A percentile compares a stretch with the other conserved stretches of the same genome.
These are phyloP conservation scores for Galerina marginata DNA, from an alignment of 768 basidiomycete genomes.

Conservation along the genomic window DNA sequence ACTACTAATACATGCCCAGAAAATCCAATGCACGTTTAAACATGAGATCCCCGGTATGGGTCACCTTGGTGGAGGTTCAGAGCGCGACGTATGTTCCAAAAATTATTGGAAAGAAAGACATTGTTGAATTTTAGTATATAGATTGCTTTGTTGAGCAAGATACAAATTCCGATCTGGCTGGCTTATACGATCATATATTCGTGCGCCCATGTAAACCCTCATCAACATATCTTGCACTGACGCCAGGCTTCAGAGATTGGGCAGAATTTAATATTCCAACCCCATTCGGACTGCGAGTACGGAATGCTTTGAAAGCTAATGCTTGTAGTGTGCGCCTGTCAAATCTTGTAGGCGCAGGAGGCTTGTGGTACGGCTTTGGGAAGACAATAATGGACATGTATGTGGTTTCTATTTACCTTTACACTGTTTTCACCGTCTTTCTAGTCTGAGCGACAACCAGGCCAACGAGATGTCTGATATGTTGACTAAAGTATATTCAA, in stretches of 20 bases:
- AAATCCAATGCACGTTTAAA: constrained; percentile 93
- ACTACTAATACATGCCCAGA: constrained; percentile 49
- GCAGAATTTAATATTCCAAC: constrained; percentile 86
- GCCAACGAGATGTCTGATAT: constrained; percentile 73
- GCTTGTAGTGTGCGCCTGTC: constrained; percentile 84
- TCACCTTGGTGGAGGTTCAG: constrained; percentile 85
- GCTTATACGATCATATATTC: constrained; percentile 85
- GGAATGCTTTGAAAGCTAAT: constrained; percentile 89
- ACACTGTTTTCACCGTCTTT: neutral
- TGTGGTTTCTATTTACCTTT: constrained; percentile 16
- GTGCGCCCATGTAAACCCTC: constrained; percentile 37
- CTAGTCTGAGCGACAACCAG: constrained; percentile 78
- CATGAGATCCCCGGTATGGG: constrained; percentile 85
- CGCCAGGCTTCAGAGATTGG: constrained; percentile 66
- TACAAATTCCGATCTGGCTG: constrained; percentile 90
- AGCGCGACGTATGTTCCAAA: constrained; percentile 69
- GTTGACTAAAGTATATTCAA: constrained; percentile 60
- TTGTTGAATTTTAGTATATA: constrained; percentile 32
- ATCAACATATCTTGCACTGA: constrained; percentile 6
- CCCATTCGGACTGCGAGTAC: constrained; percentile 77
- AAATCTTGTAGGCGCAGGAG: constrained; percentile 83
- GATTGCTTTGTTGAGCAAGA: constrained; percentile 80
- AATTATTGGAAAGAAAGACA: neutral
- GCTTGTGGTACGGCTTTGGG: constrained; percentile 93
- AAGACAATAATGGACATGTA: constrained; percentile 86